phyloP scores from a whole-genome alignment of 345 rosid genomes.

The Boechera divaricarpa region DNA sequence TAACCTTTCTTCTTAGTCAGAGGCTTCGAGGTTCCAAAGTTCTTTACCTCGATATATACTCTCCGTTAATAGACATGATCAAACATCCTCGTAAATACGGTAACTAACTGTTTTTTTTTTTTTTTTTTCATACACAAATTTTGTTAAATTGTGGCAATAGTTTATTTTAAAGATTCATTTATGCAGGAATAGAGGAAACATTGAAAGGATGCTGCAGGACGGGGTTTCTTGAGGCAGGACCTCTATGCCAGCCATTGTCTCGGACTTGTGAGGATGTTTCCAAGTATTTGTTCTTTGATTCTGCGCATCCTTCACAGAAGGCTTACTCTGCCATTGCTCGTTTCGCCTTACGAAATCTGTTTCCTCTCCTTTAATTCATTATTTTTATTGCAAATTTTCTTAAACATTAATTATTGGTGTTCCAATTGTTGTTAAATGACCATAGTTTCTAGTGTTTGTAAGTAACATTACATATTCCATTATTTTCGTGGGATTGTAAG shows the following conservation, averaged over 20 bases:
- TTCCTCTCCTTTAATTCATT: slow-evolving; percentile 27
- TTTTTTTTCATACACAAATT: not conserved
- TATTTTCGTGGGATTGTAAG: not conserved
- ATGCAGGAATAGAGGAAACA: slow-evolving; percentile 42
- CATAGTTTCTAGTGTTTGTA: not conserved
- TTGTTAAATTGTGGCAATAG: not conserved
- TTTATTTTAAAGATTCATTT: not conserved
- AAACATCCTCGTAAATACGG: slow-evolving; percentile 39
- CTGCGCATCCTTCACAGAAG: slow-evolving; percentile 43
- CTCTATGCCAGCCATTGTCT: slow-evolving; percentile 34
- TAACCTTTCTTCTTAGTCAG: slow-evolving; percentile 17
- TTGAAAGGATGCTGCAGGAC: slow-evolving; percentile 49
- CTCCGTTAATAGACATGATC: slow-evolving; percentile 43
- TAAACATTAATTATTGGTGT: not conserved
- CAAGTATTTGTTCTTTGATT: slow-evolving; percentile 45
- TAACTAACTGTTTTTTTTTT: not conserved
- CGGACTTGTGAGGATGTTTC: slow-evolving; percentile 35
- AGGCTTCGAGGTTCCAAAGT: slow-evolving; percentile 37
- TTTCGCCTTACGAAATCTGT: not conserved
- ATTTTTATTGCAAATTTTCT: not conserved
- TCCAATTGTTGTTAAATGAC: not conserved
- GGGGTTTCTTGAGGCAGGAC: slow-evolving; percentile 45
- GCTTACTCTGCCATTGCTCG: slow-evolving; percentile 45
- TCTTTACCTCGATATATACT: slow-evolving; percentile 42
- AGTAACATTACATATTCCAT: not conserved